Evolutionary conservation across 192 early-diverging fungal genomes (phyloP).

Genomic region (Backusella tarrabulga): DNA sequence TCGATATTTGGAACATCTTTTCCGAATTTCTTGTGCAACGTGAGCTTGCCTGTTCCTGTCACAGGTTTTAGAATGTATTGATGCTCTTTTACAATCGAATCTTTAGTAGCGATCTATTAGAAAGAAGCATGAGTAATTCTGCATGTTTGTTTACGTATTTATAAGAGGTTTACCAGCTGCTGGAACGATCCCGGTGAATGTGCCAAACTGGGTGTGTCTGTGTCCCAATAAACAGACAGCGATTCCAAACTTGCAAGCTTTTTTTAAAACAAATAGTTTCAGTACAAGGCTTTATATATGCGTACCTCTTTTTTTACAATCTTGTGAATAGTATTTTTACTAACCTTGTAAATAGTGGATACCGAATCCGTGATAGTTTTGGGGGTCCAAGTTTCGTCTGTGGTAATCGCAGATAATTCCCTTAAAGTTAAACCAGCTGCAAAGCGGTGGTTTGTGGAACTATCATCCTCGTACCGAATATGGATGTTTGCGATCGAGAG

Average conservation of each 20-base stretch:
- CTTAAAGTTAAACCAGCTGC: conserved; percentile 75
- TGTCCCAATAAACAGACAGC: conserved; percentile 77
- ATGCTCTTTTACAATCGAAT: conserved; percentile 45
- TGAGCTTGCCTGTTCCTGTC: conserved; percentile 61
- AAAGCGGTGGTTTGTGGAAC: conserved; percentile 67
- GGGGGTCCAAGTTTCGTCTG: conserved; percentile 67
- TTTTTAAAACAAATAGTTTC: conserved; percentile 1
- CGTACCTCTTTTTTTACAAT: neutral
- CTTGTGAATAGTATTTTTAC: neutral
- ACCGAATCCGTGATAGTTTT: conserved; percentile 66
- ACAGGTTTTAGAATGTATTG: conserved; percentile 80
- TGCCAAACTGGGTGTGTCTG: conserved; percentile 54
- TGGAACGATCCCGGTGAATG: conserved; percentile 24
- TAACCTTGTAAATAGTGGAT: conserved; percentile 67
- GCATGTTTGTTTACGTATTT: neutral
- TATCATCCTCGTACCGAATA: conserved; percentile 80
- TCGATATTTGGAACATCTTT: conserved; percentile 38
- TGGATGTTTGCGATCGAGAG: conserved; percentile 84
- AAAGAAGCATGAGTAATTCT: neutral
- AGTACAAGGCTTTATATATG: neutral
- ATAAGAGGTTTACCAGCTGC: neutral
- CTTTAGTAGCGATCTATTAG: conserved; percentile 57
- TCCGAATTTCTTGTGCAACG: conserved; percentile 21
- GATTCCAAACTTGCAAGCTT: conserved; percentile 57
- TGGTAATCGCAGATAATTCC: conserved; percentile 80